Base-by-base conservation (phyloP, 495 filamentous ascomycete genomes). In the Talaromyces ruber region DNA sequence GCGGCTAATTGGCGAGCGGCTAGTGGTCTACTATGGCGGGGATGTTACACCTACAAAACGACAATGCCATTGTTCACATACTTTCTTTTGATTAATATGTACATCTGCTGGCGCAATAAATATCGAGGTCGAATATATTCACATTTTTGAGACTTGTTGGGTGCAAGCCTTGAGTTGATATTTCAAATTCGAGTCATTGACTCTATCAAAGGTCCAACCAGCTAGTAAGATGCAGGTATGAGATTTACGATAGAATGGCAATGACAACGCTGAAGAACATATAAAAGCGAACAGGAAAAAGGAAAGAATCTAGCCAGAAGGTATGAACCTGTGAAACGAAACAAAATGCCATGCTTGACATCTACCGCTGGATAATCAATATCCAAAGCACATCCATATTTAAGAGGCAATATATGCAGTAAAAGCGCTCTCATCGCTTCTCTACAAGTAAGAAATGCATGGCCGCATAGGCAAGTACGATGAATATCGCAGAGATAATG, bases 371-470 rank as follows among this genome's bases (percentile, higher is more conserved):
- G 43, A 7, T 7, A 47, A 47, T 47, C 43, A 16, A 39, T 39
- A 47, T n/a, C 43, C 43, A 21, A 47, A 47, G 21, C 43, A 47
- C 16, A 47, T 47, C 7, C 43, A 47, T 43, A 16, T 24, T 37
- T 37, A 39, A 58, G 0, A 26, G 56, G 39, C 37, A 58, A 58
- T 55, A 62, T 62, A 37, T 39, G 52, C 29, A 62, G 24, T 7
- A 16, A 57, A 22, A 62, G 30, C 28, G 56, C 25, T 74, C 8
- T 34, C 78, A 96, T 68, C 94, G 79, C 80, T 87, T 93, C 85
- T 98, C 94, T 14, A 98, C 87, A 45, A 98, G 82, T 64, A 98
- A 73, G 58, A 97, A 70, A 79, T 98, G 95, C 92, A 98, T 95
- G 29, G 93, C 92, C 18, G 70, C 78, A 74, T 98, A 98, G 21